A percentile compares a stretch with the other conserved stretches of the same genome.
Conservation (phyloP, 148 eudicot species). For the Oxyria digyna region DNA sequence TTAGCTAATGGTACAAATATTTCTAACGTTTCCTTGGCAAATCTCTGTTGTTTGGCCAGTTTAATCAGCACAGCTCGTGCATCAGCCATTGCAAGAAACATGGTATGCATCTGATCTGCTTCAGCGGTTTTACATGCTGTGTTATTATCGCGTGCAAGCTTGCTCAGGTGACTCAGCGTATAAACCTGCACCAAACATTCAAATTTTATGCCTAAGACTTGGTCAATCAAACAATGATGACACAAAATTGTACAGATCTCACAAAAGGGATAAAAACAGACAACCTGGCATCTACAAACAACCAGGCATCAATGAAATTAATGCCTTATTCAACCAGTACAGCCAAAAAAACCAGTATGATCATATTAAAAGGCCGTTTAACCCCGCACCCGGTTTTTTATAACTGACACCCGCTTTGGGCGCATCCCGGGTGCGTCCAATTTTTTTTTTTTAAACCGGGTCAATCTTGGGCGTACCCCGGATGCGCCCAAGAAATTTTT, state of each 20-base stretch:
- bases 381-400: too few species aligned
- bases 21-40: constrained; percentile 91
- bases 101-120: constrained; percentile 90
- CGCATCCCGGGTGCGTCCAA: too few species aligned
- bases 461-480: too few species aligned
- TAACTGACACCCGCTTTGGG: too few species aligned
- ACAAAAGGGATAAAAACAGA: not conserved
- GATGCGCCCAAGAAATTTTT: too few species aligned
- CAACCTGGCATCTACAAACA: constrained; percentile 42
- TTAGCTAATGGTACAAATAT: constrained; percentile 93
- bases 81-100: constrained; percentile 99
- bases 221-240: not conserved
- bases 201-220: not conserved
- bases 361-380: too few species aligned
- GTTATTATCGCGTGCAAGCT: constrained; percentile 88
- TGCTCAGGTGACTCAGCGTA: constrained; percentile 82
- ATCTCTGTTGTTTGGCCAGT: constrained; percentile 71
- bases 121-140: constrained; percentile 73
- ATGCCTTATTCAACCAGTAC: not conserved
- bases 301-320: not conserved
- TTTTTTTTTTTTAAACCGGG: too few species aligned
- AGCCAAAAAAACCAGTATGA: not conserved
- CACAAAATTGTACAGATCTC: not conserved
- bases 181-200: constrained; percentile 43
- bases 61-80: constrained; percentile 91